Evolutionary conservation across 805 yeast genomes (phyloP).

Genomic region (Myxozyma monticola): DNA sequence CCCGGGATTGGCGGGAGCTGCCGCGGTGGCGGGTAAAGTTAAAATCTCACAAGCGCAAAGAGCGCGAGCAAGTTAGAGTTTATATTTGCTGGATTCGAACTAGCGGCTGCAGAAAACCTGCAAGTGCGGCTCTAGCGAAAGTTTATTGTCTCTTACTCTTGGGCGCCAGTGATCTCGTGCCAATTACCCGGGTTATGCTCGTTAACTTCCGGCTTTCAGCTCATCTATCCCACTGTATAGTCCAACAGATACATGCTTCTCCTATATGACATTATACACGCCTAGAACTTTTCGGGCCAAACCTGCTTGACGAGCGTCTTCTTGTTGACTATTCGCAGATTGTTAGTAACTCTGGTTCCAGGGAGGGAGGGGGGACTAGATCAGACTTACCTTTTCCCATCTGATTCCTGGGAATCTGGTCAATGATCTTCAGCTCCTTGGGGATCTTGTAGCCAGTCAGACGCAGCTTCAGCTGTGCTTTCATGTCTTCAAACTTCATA

Average conservation of each 20-base stretch:
- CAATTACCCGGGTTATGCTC: no score
- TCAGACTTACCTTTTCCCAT: slow-evolving; percentile 38
- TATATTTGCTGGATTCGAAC: no score
- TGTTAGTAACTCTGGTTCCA: no score
- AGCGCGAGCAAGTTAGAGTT: no score
- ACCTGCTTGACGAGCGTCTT: slow-evolving; percentile 35
- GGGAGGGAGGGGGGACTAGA: no score
- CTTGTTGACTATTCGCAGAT: slow-evolving; percentile 37
- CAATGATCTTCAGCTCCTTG: slow-evolving; percentile 35
- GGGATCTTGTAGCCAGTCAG: slow-evolving; percentile 40
- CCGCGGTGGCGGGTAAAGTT: neutral
- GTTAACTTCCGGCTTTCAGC: no score
- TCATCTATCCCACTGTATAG: no score
- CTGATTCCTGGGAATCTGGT: slow-evolving; percentile 39
- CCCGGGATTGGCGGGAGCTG: slow-evolving; percentile 14
- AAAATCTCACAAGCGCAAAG: neutral
- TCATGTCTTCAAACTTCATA: slow-evolving; percentile 29
- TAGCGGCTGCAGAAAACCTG: no score
- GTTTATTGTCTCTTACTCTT: no score
- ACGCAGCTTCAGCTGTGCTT: slow-evolving; percentile 31
- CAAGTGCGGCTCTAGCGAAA: no score
- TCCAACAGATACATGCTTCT: neutral
- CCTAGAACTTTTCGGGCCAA: slow-evolving; percentile 30
- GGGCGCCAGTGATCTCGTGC: no score
- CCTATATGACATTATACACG: neutral